Evolutionary conservation across 495 filamentous ascomycete genomes (phyloP).

Genomic region (Tuber borchii): DNA sequence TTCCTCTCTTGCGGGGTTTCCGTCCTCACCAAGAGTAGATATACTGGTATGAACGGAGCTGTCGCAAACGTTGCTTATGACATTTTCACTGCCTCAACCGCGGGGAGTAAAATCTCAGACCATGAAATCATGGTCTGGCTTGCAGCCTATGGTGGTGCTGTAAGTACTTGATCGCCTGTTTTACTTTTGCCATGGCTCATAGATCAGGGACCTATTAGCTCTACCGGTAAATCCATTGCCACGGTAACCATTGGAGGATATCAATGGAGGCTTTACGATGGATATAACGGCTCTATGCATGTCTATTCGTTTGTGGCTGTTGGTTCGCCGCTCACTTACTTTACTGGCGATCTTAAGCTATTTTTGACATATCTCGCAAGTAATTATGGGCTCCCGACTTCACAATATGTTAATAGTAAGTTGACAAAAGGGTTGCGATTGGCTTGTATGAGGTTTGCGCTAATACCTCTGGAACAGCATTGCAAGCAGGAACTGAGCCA

Average conservation of each 20-base stretch:
- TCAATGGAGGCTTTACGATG: slow-evolving; percentile 52
- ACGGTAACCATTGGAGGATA: slow-evolving; percentile 51
- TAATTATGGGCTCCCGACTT: slow-evolving; percentile 49
- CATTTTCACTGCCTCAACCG: slow-evolving; percentile 52
- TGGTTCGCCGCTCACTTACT: slow-evolving; percentile 46
- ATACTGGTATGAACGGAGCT: slow-evolving; percentile 48
- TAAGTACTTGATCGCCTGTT: neutral
- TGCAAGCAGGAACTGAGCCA: slow-evolving; percentile 55
- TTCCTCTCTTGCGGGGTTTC: neutral
- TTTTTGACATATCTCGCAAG: slow-evolving; percentile 55
- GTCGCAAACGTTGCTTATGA: slow-evolving; percentile 64
- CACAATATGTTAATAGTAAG: slow-evolving; percentile 50
- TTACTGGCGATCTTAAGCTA: slow-evolving; percentile 51
- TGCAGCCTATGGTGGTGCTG: neutral
- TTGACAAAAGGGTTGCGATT: neutral
- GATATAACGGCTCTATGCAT: slow-evolving; percentile 52
- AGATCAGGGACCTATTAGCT: slow-evolving; percentile 52
- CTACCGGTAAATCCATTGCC: slow-evolving; percentile 51
- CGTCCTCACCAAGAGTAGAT: slow-evolving; percentile 43
- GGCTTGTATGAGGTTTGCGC: neutral
- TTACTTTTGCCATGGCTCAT: neutral
- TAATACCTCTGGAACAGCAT: slow-evolving; percentile 9
- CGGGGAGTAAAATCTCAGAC: slow-evolving; percentile 45
- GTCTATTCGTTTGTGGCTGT: slow-evolving; percentile 60
- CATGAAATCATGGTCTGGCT: slow-evolving; percentile 70